phyloP scores from a whole-genome alignment of 495 filamentous ascomycete species.

The Sabuloglossum arenarium region DNA sequence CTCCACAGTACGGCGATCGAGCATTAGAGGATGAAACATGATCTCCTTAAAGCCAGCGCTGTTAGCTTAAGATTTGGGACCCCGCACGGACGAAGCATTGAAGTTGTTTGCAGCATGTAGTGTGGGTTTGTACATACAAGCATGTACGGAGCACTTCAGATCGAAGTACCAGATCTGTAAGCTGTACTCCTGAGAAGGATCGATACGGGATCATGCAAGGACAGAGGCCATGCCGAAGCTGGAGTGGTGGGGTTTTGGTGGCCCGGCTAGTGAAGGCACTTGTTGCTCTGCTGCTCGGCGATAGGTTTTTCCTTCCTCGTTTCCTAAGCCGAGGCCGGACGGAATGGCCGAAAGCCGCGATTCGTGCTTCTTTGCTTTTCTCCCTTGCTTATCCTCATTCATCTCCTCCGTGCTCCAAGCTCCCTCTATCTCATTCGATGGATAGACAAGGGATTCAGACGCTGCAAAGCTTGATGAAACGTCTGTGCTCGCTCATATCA shows the following conservation, averaged over 20 bases:
- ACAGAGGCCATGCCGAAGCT: no score
- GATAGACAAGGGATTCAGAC: no score
- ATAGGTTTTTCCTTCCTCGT: constrained; percentile 2
- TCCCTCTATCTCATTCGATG: no score
- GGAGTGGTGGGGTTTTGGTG: neutral
- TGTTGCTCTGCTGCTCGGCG: neutral
- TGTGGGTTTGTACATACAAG: neutral
- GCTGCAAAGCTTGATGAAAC: no score
- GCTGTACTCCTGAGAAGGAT: no score
- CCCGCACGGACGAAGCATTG: neutral
- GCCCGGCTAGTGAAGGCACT: no score
- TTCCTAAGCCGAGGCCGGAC: neutral
- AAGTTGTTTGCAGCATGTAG: neutral
- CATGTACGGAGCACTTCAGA: no score
- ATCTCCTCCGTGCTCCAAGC: no score
- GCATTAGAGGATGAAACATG: neutral
- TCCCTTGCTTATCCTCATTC: neutral
- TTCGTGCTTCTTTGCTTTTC: neutral
- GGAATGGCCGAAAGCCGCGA: neutral
- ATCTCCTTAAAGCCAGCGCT: neutral
- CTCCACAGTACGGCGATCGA: neutral
- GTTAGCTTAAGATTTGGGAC: neutral
- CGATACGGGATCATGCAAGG: no score
- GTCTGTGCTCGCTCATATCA: no score
- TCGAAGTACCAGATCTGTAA: no score